Evolutionary conservation across 148 eudicot species (phyloP), one percentile per base, ranked within the genome.

Genomic region (Amaranthus palmeri): DNA sequence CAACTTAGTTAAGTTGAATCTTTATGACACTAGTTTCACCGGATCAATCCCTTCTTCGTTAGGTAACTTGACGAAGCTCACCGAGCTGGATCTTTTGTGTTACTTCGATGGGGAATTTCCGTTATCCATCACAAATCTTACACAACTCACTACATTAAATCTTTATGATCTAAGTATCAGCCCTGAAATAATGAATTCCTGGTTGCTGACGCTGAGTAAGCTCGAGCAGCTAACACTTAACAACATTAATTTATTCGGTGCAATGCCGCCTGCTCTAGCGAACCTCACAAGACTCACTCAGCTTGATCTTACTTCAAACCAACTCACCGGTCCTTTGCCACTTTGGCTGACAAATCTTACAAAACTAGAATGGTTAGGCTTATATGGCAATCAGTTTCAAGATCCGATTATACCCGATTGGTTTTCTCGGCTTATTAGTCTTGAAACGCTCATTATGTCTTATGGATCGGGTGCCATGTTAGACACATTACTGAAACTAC

Each of bases 301-400:
- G 10, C 58, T 74, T 42, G 15, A 65, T 8, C 72, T 77, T 25
- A 3, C 58, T 0, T 18, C 40, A n/a, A 77, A 77, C 25, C 67
- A 65, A 0, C 73, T 77, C 13, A 72, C 76, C 69, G 78, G 62
- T 56, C 47, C 43, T 3, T 52, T 84, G 10, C 86, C 84, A 8
- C 9, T 47, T 7, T 74, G 73, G 25, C 51, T 81, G 3, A 25
- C 52, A 9, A 78, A 78, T 43, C 64, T 72, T 2, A 78, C 71
- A 10, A 15, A 76, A 17, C 63, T 78, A 11, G 13, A 47, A 4
- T 0, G 2, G 17, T 8, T 78, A 8, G 36, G 18, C 43, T 41
- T 84, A 11, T 6, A 48, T 2, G 3, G 1, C 7, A 84, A 84
- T 50, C 10, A 62, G 4, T 56, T 84, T 8, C 5, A 13, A 5